Evolutionary conservation across 495 filamentous ascomycete genomes (phyloP).

Genomic region (Aspergillus egyptiacus): DNA sequence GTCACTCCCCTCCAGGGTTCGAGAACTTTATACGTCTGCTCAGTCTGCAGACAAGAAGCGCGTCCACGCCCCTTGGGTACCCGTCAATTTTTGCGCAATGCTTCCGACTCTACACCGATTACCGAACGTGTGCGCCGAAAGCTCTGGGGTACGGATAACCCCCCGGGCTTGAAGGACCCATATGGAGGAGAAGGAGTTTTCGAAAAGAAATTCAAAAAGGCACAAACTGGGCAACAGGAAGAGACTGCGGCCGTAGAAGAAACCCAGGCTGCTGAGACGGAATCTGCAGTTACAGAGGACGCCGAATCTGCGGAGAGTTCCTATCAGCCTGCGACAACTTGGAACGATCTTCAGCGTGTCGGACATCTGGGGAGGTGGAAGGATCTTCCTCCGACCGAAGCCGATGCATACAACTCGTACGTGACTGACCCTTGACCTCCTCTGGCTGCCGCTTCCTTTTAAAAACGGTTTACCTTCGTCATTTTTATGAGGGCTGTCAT

Average conservation of each 20-base stretch:
- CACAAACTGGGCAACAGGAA: conserved; percentile 16
- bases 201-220: conserved; percentile 24
- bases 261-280: conserved; percentile 1
- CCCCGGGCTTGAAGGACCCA: conserved; percentile 49
- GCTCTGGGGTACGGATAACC: conserved; percentile 52
- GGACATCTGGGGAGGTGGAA: conserved; percentile 49
- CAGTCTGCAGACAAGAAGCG: conserved; percentile 36
- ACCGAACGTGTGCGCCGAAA: conserved; percentile 46
- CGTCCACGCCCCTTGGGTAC: conserved; percentile 37
- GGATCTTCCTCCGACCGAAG: conserved; percentile 18
- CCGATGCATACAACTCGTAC: conserved; percentile 26
- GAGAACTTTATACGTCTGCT: conserved; percentile 36
- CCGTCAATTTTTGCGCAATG: conserved; percentile 39
- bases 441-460: background rate
- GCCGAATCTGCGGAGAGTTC: conserved; percentile 10
- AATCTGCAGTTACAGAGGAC: conserved; percentile 7
- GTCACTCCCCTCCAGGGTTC: conserved; percentile 23
- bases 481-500: background rate
- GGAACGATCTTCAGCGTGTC: conserved; percentile 52
- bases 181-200: conserved; percentile 39
- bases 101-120: conserved; percentile 34
- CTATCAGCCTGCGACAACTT: conserved; percentile 55
- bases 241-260: conserved; percentile 5
- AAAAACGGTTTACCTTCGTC: no score
- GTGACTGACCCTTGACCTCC: conserved; percentile 4